phyloP scores from a whole-genome alignment of 768 basidiomycete species.

The Pleurotus pulmonarius region DNA sequence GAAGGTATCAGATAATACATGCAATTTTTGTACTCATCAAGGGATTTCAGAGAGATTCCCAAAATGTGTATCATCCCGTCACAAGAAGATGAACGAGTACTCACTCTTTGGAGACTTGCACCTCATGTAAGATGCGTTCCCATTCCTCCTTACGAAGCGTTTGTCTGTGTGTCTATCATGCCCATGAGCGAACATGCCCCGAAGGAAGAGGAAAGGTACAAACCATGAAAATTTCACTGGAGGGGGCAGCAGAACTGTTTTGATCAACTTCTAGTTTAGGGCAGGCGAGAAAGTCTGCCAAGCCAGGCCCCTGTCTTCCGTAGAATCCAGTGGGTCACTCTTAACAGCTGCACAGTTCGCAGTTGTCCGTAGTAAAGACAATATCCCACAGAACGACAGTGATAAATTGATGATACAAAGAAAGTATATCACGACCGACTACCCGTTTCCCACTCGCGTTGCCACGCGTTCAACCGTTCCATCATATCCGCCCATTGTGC shows the following conservation, averaged over 20 bases:
- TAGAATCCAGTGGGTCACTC: too few relatives aligned
- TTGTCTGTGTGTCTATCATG: conserved; percentile 42
- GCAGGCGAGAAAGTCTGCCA: neutral
- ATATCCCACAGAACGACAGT: too few relatives aligned
- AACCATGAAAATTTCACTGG: conserved; percentile 7
- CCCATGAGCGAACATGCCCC: neutral
- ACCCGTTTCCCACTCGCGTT: conserved; percentile 44
- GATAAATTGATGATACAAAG: neutral
- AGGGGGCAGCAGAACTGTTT: neutral
- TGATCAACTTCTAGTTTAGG: neutral
- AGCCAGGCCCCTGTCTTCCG: too few relatives aligned
- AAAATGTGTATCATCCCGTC: conserved; percentile 69
- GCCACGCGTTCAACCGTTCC: conserved; percentile 43
- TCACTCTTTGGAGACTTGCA: conserved; percentile 86
- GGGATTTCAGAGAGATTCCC: conserved; percentile 98
- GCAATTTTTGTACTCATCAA: conserved; percentile 72
- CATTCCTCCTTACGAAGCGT: conserved; percentile 79
- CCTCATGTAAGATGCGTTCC: conserved; percentile 79
- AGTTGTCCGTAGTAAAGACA: too few relatives aligned
- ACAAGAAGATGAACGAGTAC: conserved; percentile 31
- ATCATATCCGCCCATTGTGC: conserved; percentile 48
- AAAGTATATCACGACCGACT: conserved; percentile 1
- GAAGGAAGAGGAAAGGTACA: conserved; percentile 3
- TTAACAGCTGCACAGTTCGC: too few relatives aligned
- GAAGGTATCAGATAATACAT: conserved; percentile 81